Percentiles rank a stretch among this genome's conserved stretches.
Evolutionary conservation across 371 early-diverging fungal species (phyloP).

Genomic region (Massospora cicadina): DNA sequence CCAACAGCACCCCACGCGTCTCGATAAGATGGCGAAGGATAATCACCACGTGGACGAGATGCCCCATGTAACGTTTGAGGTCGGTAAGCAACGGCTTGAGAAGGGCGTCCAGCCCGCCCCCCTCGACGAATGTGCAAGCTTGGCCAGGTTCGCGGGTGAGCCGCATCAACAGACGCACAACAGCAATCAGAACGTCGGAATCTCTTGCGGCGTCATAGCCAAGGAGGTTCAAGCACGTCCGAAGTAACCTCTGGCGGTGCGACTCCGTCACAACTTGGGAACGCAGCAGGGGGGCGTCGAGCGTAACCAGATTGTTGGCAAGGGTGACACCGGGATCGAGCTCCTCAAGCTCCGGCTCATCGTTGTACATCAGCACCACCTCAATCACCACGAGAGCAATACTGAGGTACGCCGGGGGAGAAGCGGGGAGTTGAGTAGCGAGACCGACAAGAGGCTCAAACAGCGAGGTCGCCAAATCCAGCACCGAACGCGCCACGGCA

Average conservation of each 20-base stretch:
- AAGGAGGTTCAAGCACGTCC: background rate
- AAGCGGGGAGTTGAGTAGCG: background rate
- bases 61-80: constrained; percentile 41
- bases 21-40: constrained; percentile 82
- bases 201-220: background rate
- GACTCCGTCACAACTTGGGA: background rate
- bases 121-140: constrained; percentile 45
- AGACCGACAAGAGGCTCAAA: background rate
- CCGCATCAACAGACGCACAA: constrained; percentile 57
- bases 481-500: constrained; percentile 5
- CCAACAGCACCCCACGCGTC: constrained; percentile 33
- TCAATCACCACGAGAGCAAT: background rate
- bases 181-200: constrained; percentile 24
- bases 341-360: constrained; percentile 27
- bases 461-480: background rate
- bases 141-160: constrained; percentile 48
- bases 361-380: constrained; percentile 9
- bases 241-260: background rate
- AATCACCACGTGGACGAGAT: constrained; percentile 52
- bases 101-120: constrained; percentile 39
- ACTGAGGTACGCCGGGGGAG: background rate
- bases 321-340: background rate
- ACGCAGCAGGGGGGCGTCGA: background rate
- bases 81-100: constrained; percentile 27
- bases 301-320: background rate